Evolutionary conservation across 163 green algal species (phyloP).

Genomic region (Chlorella variabilis): DNA sequence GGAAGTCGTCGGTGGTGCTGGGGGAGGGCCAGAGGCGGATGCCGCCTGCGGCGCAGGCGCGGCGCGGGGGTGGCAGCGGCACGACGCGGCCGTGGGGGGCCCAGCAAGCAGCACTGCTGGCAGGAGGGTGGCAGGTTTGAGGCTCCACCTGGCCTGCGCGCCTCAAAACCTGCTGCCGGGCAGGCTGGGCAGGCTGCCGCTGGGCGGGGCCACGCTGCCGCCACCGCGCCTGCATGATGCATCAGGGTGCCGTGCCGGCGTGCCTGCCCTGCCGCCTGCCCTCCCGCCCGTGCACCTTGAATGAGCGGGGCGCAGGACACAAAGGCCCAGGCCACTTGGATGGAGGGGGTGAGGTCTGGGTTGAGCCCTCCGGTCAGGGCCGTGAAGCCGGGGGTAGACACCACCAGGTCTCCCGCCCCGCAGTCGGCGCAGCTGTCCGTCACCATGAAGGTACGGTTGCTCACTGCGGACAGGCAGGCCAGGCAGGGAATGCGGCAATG

Average conservation of each 20-base stretch:
- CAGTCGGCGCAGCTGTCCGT: slow-evolving; percentile 42
- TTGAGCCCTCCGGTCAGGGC: slow-evolving; percentile 24
- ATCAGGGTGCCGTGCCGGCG: too few relatives aligned
- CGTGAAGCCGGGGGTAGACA: slow-evolving; percentile 10
- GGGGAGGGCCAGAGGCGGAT: slow-evolving; percentile 40
- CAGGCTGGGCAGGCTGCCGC: too few relatives aligned
- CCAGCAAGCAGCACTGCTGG: too few relatives aligned
- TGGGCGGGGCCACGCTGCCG: too few relatives aligned
- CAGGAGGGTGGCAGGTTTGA: too few relatives aligned
- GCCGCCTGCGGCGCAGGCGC: too few relatives aligned
- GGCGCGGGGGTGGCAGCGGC: too few relatives aligned
- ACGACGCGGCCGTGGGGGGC: too few relatives aligned
- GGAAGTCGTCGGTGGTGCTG: slow-evolving; percentile 33
- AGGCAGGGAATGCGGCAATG: neutral
- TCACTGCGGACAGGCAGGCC: neutral
- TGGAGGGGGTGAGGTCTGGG: neutral
- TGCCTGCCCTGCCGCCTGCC: too few relatives aligned
- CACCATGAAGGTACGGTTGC: slow-evolving; percentile 43
- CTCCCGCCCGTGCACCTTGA: neutral
- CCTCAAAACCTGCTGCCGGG: too few relatives aligned
- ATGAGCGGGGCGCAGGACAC: slow-evolving; percentile 39
- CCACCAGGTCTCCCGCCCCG: slow-evolving; percentile 20
- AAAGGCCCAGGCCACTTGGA: slow-evolving; percentile 37
- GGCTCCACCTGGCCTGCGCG: too few relatives aligned
- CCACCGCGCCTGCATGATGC: too few relatives aligned